Base-by-base conservation (phyloP, 176 grass and related monocot genomes). In the Lolium perenne region DNA sequence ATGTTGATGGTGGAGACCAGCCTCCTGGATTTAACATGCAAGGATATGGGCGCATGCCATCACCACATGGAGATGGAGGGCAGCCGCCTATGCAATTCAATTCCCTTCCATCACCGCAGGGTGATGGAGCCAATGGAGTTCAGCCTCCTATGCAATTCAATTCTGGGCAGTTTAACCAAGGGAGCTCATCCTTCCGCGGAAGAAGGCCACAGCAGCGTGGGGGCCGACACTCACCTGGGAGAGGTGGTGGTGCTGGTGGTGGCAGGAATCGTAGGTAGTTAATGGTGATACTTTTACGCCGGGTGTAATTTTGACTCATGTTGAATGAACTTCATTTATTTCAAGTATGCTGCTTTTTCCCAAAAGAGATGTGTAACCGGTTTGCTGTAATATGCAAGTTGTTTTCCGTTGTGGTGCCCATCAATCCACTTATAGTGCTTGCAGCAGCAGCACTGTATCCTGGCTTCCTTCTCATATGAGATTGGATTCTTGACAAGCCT, bases 131-230 rank as follows among this genome's bases (percentile, higher is more conserved):
- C 32, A 35, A 80, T 48, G 58, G 64, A 80, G 59, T 23, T 20
- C 47, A 63, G 17, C 63, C 81, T 15, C 59, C 88, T 45, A 53
- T 74, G 35, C 81, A 76, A 14, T 85, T 91, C 63, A 85, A 22
- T 65, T 85, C 86, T 26, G 68, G 86, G n/a, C 75, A 91, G 66
- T 89, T 89, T 68, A 84, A 74, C 67, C 78, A 45, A 21, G 90
- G 97, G 18, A 95, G 84, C 74, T 63, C 88, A 35, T 88, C 83
- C 29, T 94, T 84, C 76, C 80, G 76, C 6, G 88, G 87, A 43
- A 87, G 79, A 90, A 92, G 79, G 58, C 59, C 46, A 1, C 81
- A 89, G 15, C 83, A 84, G 53, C 86, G 85, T 18, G 97, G 94
- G 35, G 93, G 91, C 22, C 77, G 86, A 20, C 84, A 82, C 82